Percentiles rank a stretch among this genome's conserved stretches.
Conservation (phyloP, 2,329 filamentous ascomycete species). For the Blastomyces percursus region DNA sequence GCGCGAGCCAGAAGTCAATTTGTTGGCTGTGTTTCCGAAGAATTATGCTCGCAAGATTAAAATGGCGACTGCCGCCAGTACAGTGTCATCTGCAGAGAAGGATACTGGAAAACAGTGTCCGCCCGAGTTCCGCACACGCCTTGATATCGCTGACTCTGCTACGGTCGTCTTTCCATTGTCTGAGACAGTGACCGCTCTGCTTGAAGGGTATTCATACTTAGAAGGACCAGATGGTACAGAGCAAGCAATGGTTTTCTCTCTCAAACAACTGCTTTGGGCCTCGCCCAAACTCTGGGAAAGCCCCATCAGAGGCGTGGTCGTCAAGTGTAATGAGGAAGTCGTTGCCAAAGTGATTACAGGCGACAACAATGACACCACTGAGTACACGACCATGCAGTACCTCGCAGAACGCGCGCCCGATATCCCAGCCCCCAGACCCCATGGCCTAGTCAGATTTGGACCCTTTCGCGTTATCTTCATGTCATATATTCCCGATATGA, state of each 20-base stretch:
- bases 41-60: conserved; percentile 17
- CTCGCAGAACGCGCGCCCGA: no score
- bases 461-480: no score
- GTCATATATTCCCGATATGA: no score
- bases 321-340: no score
- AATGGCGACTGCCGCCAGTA: conserved; percentile 14
- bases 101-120: background rate
- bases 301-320: no score
- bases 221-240: background rate
- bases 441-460: no score
- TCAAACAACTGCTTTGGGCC: no score
- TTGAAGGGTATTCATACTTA: background rate
- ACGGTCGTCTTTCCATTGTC: conserved; percentile 1
- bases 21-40: conserved; percentile 15
- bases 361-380: no score
- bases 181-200: conserved; percentile 10
- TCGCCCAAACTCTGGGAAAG: no score
- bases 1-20: conserved; percentile 16
- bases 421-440: no score
- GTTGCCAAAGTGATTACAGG: no score
- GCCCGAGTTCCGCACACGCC: background rate
- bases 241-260: background rate
- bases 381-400: no score
- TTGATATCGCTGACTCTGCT: background rate
- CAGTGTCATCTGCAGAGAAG: background rate